Evolutionary conservation across 139 green algal genomes (phyloP), one percentile per base, ranked within the genome.

Genomic region (Chlamydomonas sphaeroides): DNA sequence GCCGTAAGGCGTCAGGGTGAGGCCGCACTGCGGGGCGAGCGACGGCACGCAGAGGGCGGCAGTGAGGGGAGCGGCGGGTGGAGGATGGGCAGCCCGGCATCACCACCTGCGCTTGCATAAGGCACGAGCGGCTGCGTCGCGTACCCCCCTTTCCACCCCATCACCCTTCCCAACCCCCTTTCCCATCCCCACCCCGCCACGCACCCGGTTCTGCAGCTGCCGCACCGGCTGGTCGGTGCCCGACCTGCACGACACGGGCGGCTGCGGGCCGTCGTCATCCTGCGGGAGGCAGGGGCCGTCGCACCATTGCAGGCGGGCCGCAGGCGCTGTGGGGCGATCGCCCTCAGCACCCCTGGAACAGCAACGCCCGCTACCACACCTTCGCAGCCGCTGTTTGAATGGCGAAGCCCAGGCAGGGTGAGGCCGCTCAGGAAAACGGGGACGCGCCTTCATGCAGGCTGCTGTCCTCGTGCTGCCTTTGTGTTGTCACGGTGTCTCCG

Each of bases 261-360:
- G 41, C 59, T 82, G 75, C 33, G 72, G 62, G 62, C 75, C 75
- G 61, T 82, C 75, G 10, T 82, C 75, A 61, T 82, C 62, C 75
- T 72, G 62, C 41, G 30, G 53, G n/a, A 2, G 45, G 45, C 1
- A 5, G 28, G 6, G 3, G 32, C 15, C 6, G 28, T 5, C 11
- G 20, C 53, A 61, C 15, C 53, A 26, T 14, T 18, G 4, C 14
- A 6, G 17, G 20, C 53, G 4, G 53, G 20, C 20, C 26, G 57
- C 30, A 65, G 7, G 14, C 35, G 30, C 26, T 18, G 30, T 36
- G 57, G 28, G 5, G 10, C 6, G 7, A 65, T 18, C 28, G 28
- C 30, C 8, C 26, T 21, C 18, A 36, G 0, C 18, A 28, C 28
- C 18, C 14, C 28, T 17, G 20, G 14, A 30, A 17, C 17, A 25